A percentile compares a stretch with the other conserved stretches of the same genome.
Conservation (phyloP, 1,284 basidiomycete species). For the Baeospora myosura region DNA sequence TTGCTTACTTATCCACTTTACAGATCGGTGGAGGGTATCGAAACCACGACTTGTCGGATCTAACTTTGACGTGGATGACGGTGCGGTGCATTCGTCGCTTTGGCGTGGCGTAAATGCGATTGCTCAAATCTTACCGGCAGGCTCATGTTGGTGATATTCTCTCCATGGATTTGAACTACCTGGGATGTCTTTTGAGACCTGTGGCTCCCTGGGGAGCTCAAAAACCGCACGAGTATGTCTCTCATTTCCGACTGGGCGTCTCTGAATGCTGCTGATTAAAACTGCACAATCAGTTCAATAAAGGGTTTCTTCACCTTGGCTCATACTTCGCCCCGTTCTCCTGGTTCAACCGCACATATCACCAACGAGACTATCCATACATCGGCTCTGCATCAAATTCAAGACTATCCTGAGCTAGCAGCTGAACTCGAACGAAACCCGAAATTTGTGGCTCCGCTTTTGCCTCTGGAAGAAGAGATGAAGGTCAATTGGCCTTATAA, state of each 20-base stretch:
- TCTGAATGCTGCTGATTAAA: constrained; percentile 5
- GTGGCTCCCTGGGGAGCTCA: constrained; percentile 54
- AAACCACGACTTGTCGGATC: constrained; percentile 60
- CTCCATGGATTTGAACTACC: constrained; percentile 48
- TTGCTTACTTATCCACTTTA: too few relatives aligned
- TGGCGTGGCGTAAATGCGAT: background rate
- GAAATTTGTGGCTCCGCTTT: constrained; percentile 34
- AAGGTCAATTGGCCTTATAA: constrained; percentile 43
- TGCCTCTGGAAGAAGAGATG: constrained; percentile 47
- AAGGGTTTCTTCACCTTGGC: constrained; percentile 48
- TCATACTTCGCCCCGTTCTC: constrained; percentile 35
- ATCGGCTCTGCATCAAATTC: constrained; percentile 44
- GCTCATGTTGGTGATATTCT: constrained; percentile 49
- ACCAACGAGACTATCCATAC: constrained; percentile 58
- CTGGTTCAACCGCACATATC: constrained; percentile 33
- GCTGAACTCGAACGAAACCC: constrained; percentile 33
- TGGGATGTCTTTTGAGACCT: constrained; percentile 42
- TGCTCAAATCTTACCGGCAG: constrained; percentile 22
- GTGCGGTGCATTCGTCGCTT: constrained; percentile 27
- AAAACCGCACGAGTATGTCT: constrained; percentile 49
- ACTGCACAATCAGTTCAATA: too few relatives aligned
- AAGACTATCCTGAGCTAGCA: constrained; percentile 28
- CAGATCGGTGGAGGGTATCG: constrained; percentile 65
- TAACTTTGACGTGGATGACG: constrained; percentile 63
- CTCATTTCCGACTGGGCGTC: constrained; percentile 3